These are phyloP conservation scores for Pseudohyphozyma bogoriensis DNA, from an alignment of 768 basidiomycete genomes.

Conservation along the genomic window DNA sequence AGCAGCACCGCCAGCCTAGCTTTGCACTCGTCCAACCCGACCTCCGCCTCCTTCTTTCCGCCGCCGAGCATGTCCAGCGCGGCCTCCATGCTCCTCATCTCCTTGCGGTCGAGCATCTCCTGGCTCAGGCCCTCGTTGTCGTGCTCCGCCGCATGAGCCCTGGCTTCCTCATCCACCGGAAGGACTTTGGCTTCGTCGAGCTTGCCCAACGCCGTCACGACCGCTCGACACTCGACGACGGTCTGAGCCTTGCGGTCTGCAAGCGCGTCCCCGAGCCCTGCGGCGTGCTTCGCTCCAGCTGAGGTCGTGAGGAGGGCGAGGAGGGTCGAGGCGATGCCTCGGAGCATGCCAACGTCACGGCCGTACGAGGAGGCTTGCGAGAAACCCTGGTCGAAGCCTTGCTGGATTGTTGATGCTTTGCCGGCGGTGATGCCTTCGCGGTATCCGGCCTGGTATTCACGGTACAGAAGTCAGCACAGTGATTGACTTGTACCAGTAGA, in stretches of 20 bases:
- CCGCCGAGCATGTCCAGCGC: slow-evolving; percentile 16
- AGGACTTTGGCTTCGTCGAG: slow-evolving; percentile 63
- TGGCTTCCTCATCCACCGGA: slow-evolving; percentile 66
- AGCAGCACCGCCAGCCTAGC: slow-evolving; percentile 4
- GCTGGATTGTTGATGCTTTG: slow-evolving; percentile 74
- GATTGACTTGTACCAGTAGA: too few relatives aligned
- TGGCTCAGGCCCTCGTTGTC: slow-evolving; percentile 26
- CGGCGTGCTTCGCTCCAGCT: slow-evolving; percentile 32
- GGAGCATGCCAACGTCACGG: slow-evolving; percentile 61
- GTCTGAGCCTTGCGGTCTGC: slow-evolving; percentile 39
- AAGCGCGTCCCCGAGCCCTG: not conserved
- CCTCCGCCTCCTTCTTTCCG: not conserved
- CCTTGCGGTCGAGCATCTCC: slow-evolving; percentile 16
- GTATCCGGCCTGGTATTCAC: slow-evolving; percentile 61
- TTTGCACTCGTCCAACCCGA: slow-evolving; percentile 16
- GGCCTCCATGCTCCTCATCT: slow-evolving; percentile 26
- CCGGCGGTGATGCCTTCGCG: slow-evolving; percentile 92
- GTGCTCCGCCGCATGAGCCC: slow-evolving; percentile 53
- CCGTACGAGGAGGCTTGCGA: slow-evolving; percentile 64
- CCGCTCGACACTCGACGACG: slow-evolving; percentile 37
- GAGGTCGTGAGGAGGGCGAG: slow-evolving; percentile 41
- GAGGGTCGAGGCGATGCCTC: slow-evolving; percentile 59
- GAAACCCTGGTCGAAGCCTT: slow-evolving; percentile 83
- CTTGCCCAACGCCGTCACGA: slow-evolving; percentile 49
- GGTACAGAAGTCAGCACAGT: not conserved